phyloP scores from a whole-genome alignment of 1,284 basidiomycete species.

The Lentinula novae-zelandiae region DNA sequence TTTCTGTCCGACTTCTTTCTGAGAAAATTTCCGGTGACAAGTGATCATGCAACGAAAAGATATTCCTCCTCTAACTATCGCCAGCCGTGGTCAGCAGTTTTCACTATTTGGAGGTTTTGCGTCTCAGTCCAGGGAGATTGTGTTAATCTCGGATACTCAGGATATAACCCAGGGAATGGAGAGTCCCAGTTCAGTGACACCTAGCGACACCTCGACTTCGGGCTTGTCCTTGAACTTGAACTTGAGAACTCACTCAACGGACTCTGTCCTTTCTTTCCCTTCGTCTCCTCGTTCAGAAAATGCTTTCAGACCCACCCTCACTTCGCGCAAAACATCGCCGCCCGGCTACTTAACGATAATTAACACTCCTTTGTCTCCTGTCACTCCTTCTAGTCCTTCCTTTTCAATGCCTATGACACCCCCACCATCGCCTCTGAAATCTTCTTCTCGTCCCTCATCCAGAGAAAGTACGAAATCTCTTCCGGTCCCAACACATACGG shows the following conservation, averaged over 20 bases:
- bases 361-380: not conserved
- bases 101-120: not conserved
- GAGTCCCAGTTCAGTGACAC: not conserved
- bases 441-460: slow-evolving; percentile 1
- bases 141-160: not conserved
- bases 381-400: not conserved
- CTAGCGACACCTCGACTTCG: slow-evolving; percentile 12
- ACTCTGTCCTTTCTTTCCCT: not conserved
- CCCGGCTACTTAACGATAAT: not conserved
- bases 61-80: not conserved
- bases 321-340: not conserved
- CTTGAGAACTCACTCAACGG: not conserved
- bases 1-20: not conserved
- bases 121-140: not conserved
- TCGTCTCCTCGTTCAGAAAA: not conserved
- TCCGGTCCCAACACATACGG: not conserved
- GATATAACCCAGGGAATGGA: not conserved
- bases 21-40: not conserved
- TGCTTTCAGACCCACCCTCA: not conserved
- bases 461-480: slow-evolving; percentile 4
- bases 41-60: not conserved
- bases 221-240: slow-evolving; percentile 1
- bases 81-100: not conserved
- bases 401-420: not conserved
- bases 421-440: not conserved